Conservation (phyloP, 2,329 filamentous ascomycete genomes). For the Graphilbum ipis-grandicollis region DNA sequence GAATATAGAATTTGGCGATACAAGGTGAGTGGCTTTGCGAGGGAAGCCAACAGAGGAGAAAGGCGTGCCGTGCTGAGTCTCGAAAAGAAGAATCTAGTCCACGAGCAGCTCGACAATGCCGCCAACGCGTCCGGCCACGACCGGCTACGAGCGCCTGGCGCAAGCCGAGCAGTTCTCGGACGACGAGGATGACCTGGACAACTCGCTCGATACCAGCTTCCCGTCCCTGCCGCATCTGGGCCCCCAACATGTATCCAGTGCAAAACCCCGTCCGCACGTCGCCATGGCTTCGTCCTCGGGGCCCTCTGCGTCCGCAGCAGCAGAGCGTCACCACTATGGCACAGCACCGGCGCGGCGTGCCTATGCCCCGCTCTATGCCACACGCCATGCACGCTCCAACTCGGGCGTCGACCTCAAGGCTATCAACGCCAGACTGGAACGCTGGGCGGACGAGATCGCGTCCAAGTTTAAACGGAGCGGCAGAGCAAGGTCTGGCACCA, state of each 20-base stretch:
- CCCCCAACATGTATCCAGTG: neutral
- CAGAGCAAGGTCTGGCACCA: slow-evolving; percentile 28
- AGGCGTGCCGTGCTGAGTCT: too few species aligned
- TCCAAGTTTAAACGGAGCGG: slow-evolving; percentile 87
- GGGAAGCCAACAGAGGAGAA: too few species aligned
- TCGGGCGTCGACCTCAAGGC: slow-evolving; percentile 94
- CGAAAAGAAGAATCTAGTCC: too few species aligned
- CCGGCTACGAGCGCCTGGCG: slow-evolving; percentile 70
- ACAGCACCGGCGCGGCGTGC: slow-evolving; percentile 8
- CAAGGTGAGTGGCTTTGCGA: too few species aligned
- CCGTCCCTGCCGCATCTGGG: slow-evolving; percentile 29
- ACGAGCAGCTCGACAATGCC: slow-evolving; percentile 32
- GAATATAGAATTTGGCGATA: too few species aligned
- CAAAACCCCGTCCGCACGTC: slow-evolving; percentile 37
- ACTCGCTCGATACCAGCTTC: slow-evolving; percentile 37
- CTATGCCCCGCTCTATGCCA: slow-evolving; percentile 7
- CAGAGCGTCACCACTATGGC: neutral
- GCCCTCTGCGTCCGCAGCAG: slow-evolving; percentile 2
- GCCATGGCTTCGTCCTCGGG: slow-evolving; percentile 30
- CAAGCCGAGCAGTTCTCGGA: slow-evolving; percentile 65
- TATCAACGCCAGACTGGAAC: slow-evolving; percentile 86
- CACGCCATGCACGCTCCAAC: slow-evolving; percentile 36
- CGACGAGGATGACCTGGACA: slow-evolving; percentile 50
- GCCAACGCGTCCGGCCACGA: slow-evolving; percentile 51
- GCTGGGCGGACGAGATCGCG: slow-evolving; percentile 96